These are phyloP conservation scores for Actinomortierella wolfii DNA, from an alignment of 371 early-diverging fungal genomes.

Conservation along the genomic window DNA sequence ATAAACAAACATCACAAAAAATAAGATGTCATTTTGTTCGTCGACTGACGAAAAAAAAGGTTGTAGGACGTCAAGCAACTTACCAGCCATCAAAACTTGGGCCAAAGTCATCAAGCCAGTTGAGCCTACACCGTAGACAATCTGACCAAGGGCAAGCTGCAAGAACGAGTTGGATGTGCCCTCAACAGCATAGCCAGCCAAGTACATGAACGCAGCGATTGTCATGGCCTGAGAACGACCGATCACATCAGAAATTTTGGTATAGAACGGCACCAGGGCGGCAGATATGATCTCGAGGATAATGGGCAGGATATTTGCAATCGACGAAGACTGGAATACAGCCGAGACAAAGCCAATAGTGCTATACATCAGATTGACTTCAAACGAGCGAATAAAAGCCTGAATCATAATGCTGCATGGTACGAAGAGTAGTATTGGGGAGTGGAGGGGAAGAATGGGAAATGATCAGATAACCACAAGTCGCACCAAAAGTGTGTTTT, in stretches of 20 bases:
- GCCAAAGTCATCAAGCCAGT: slow-evolving; percentile 41
- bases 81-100: slow-evolving; percentile 49
- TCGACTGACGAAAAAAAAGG: neutral
- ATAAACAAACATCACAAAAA: neutral
- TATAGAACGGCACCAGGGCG: slow-evolving; percentile 47
- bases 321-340: slow-evolving; percentile 23
- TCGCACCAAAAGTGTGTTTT: no score
- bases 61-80: no score
- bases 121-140: slow-evolving; percentile 46
- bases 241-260: slow-evolving; percentile 47
- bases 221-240: slow-evolving; percentile 45
- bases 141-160: slow-evolving; percentile 47
- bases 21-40: no score
- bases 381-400: slow-evolving; percentile 13
- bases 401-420: slow-evolving; percentile 12
- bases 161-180: slow-evolving; percentile 38
- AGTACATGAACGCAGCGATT: slow-evolving; percentile 31
- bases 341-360: slow-evolving; percentile 15
- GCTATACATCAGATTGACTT: slow-evolving; percentile 16
- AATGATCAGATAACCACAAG: no score
- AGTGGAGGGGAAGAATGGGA: no score
- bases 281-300: slow-evolving; percentile 46
- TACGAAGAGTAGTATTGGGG: no score
- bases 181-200: slow-evolving; percentile 34
- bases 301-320: slow-evolving; percentile 25